Evolutionary conservation across 1,139 yeast species (phyloP).

Genomic region (Diutina rugosa): DNA sequence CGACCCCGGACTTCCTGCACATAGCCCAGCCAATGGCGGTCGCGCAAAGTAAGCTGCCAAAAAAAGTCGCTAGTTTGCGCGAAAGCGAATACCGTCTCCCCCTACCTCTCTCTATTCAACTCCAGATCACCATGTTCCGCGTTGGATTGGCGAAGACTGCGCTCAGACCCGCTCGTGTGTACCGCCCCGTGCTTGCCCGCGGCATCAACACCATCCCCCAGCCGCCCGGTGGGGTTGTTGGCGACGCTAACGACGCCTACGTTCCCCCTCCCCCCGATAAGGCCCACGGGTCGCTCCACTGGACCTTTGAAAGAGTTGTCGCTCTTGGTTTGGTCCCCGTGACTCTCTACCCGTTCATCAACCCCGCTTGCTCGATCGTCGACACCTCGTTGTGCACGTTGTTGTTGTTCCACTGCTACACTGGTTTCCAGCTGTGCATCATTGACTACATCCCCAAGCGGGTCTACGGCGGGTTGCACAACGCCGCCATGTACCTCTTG

Average conservation of each 20-base stretch:
- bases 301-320: constrained; percentile 70
- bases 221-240: constrained; percentile 62
- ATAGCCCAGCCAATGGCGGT: not conserved
- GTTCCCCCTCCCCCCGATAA: constrained; percentile 46
- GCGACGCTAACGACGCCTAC: constrained; percentile 67
- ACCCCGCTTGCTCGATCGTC: constrained; percentile 37
- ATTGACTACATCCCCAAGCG: constrained; percentile 58
- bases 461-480: constrained; percentile 65
- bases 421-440: constrained; percentile 69
- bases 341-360: constrained; percentile 18
- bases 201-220: constrained; percentile 36
- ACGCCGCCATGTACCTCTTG: constrained; percentile 47
- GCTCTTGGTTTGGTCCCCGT: constrained; percentile 67
- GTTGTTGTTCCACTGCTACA: constrained; percentile 49
- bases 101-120: not conserved
- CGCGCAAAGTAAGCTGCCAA: not conserved
- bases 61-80: not conserved
- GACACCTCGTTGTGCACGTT: constrained; percentile 48
- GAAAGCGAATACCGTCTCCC: not conserved
- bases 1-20: not conserved
- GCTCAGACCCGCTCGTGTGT: constrained; percentile 5
- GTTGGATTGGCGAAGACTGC: constrained; percentile 1
- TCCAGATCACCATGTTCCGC: not conserved
- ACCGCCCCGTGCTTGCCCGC: constrained; percentile 10
- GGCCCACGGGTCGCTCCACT: constrained; percentile 76